Evolutionary conservation across 352 stramenopile species (phyloP), one percentile per base, ranked within the genome.

Genomic region (Phytophthora quininea): DNA sequence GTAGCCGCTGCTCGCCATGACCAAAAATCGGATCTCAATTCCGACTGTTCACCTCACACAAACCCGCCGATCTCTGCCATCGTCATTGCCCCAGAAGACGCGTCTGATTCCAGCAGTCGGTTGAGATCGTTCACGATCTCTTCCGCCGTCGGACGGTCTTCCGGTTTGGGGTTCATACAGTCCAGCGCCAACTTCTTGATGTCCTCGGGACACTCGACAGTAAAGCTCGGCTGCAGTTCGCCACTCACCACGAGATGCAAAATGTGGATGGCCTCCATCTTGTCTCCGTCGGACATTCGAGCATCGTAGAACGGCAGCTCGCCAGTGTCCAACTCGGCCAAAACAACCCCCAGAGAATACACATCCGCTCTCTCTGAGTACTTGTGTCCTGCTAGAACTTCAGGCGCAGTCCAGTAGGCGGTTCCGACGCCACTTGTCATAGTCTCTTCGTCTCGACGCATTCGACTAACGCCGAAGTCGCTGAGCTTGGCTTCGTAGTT

Each of bases 341-440:
- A 29, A 37, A 75, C 62, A 19, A 71, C 62, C 15, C 67, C 67
- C 4, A 75, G 61, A 12, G 67, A 71, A 42, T 69, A 75, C 10
- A 75, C 40, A n/a, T 72, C 68, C 3, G 68, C 68, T 14, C 65
- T 71, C 32, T 80, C 69, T 1, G 67, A 63, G 67, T 86, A 86
- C 51, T 73, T 66, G 3, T 71, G 58, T 14, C 74, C 73, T 3
- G 70, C 45, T 0, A 86, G 63, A 30, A 86, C 74, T 53, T 86
- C 77, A 2, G 77, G 77, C 4, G 77, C 77, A 12, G 72, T 81
- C 77, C 77, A 86, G 37, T 72, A 75, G 1, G 74, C 67, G 3
- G 63, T 74, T 11, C 72, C 72, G 0, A 74, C 61, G 7, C 74
- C 72, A 14, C 56, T 67, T 0, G 77, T 86, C 77, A 86, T 81